Evolutionary conservation across 169 alveolate species (phyloP).

Genomic region (Plasmodium knowlesi): DNA sequence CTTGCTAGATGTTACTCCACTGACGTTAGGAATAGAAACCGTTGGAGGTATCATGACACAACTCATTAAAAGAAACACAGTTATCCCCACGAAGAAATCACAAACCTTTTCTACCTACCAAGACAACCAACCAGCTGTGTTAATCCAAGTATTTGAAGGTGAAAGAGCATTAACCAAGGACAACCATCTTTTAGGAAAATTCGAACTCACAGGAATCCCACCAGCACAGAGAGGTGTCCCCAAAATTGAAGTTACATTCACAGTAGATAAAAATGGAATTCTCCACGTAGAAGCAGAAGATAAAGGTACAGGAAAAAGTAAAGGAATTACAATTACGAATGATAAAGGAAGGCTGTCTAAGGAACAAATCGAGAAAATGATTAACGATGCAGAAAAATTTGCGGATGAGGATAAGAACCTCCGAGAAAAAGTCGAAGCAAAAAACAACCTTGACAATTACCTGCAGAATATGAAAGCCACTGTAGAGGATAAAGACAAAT

Average conservation of each 20-base stretch:
- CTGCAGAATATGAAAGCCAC: conserved; percentile 94
- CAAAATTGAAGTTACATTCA: conserved; percentile 97
- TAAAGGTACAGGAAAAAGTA: conserved; percentile 94
- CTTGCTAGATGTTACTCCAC: conserved; percentile 96
- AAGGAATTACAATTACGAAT: conserved; percentile 94
- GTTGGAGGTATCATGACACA: conserved; percentile 92
- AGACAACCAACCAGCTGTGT: conserved; percentile 96
- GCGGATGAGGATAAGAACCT: conserved; percentile 96
- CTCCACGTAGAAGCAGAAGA: conserved; percentile 96
- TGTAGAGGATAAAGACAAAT: conserved; percentile 94
- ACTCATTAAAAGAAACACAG: conserved; percentile 96
- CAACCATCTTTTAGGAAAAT: conserved; percentile 96
- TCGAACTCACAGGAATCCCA: conserved; percentile 96
- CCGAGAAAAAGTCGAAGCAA: conserved; percentile 94
- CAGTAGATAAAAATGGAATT: conserved; percentile 97
- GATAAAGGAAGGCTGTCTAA: conserved; percentile 97
- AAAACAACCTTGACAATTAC: conserved; percentile 94
- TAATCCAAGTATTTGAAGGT: conserved; percentile 97
- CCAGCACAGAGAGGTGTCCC: conserved; percentile 98
- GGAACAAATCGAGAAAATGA: conserved; percentile 96
- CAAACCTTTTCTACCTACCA: conserved; percentile 97
- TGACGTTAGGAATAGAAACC: conserved; percentile 91
- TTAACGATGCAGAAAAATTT: conserved; percentile 95
- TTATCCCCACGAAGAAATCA: conserved; percentile 97
- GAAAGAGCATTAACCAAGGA: conserved; percentile 98